Conservation (phyloP, 2,329 filamentous ascomycete species). For the Anisogramma anomala region DNA sequence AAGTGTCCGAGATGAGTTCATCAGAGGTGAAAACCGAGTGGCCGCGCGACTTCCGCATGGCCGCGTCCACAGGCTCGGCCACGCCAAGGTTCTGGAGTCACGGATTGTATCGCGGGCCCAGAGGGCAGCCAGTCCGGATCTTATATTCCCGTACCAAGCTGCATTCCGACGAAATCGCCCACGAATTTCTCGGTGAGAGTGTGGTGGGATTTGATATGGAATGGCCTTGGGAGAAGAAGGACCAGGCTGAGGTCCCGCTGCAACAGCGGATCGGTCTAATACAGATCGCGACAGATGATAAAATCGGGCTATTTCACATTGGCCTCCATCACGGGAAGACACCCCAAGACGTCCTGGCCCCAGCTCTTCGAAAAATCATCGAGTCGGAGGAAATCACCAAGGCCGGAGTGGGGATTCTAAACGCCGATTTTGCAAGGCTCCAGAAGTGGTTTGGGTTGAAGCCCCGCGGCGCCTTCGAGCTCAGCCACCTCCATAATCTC, state of each 20-base stretch:
- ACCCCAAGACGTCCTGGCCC: conserved; percentile 50
- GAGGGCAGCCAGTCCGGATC: conserved; percentile 45
- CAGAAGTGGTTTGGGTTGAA: conserved; percentile 52
- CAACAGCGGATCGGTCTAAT: conserved; percentile 69
- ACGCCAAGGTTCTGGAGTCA: conserved; percentile 51
- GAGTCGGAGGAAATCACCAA: conserved; percentile 61
- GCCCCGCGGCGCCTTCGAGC: conserved; percentile 59
- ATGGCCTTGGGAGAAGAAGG: conserved; percentile 46
- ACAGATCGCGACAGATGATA: conserved; percentile 66
- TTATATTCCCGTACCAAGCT: conserved; percentile 64
- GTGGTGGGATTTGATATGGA: conserved; percentile 86
- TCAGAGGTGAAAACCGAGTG: too few species aligned
- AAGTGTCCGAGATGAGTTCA: too few species aligned
- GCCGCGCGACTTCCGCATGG: conserved; percentile 17
- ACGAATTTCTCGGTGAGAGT: conserved; percentile 56
- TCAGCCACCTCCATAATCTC: conserved; percentile 71
- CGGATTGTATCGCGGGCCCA: conserved; percentile 48
- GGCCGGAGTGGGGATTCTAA: conserved; percentile 58
- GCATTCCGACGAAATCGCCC: conserved; percentile 54
- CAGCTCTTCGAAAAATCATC: conserved; percentile 59
- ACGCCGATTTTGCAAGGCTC: conserved; percentile 58
- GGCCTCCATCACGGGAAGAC: conserved; percentile 40
- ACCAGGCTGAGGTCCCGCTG: conserved; percentile 31
- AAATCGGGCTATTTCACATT: conserved; percentile 72
- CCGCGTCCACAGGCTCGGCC: background rate